Conservation (phyloP, 352 stramenopile genomes). For the Phytophthora foliorum region DNA sequence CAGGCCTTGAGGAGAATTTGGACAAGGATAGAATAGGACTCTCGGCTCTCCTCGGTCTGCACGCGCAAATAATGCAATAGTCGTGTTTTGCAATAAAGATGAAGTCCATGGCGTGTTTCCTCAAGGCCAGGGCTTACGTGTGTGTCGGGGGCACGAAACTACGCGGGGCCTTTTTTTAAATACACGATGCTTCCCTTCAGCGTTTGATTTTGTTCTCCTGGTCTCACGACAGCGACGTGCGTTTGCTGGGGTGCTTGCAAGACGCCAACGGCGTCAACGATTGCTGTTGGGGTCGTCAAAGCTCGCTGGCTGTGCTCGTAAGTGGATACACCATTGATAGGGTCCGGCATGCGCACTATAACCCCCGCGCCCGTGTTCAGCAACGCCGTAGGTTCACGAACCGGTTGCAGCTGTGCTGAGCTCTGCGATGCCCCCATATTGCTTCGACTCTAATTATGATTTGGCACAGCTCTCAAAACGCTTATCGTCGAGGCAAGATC, state of each 20-base stretch:
- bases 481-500: not conserved
- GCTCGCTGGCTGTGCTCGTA: constrained; percentile 64
- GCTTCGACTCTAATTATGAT: constrained; percentile 18
- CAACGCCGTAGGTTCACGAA: constrained; percentile 47
- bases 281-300: constrained; percentile 4
- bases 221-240: constrained; percentile 49
- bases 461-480: not conserved
- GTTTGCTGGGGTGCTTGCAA: constrained; percentile 6
- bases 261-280: not conserved
- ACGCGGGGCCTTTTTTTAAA: constrained; percentile 54
- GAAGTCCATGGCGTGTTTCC: constrained; percentile 11
- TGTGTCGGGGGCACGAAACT: constrained; percentile 6
- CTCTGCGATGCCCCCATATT: constrained; percentile 51
- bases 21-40: constrained; percentile 51
- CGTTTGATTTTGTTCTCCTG: constrained; percentile 49
- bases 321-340: constrained; percentile 25
- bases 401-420: constrained; percentile 34
- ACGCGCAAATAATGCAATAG: constrained; percentile 16
- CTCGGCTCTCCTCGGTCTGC: constrained; percentile 16
- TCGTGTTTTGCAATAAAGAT: constrained; percentile 25
- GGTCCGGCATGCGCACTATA: constrained; percentile 57
- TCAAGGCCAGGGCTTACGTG: constrained; percentile 3
- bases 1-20: constrained; percentile 32
- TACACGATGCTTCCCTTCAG: constrained; percentile 71
- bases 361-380: constrained; percentile 56